phyloP scores from a whole-genome alignment of 2,329 filamentous ascomycete genomes.

The Botrytis elliptica region DNA sequence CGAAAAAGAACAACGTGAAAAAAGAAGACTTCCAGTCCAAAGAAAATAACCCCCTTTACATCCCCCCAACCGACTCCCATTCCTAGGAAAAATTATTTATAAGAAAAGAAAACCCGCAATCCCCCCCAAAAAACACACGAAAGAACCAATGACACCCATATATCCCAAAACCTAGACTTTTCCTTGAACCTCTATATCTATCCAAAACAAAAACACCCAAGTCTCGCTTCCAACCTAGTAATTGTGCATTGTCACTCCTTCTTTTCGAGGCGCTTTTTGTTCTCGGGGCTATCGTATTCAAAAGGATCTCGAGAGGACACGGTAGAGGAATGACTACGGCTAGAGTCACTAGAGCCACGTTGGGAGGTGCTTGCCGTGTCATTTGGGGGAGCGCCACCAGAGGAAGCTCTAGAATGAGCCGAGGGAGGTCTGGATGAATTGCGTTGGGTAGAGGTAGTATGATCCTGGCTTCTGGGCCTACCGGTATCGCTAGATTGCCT shows the following conservation, averaged over 20 bases:
- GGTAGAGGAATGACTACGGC: fast-evolving
- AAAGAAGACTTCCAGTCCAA: neutral
- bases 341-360: neutral
- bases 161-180: neutral
- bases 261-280: fast-evolving
- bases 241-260: neutral
- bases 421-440: neutral
- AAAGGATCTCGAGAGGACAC: neutral
- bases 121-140: neutral
- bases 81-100: neutral
- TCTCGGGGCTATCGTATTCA: fast-evolving
- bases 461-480: neutral
- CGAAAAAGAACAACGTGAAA: neutral
- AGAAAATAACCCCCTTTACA: neutral
- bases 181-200: neutral
- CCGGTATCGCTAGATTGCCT: neutral
- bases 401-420: neutral
- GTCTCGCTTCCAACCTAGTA: neutral
- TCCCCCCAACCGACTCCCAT: neutral
- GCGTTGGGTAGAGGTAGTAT: neutral
- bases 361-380: neutral
- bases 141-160: neutral
- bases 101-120: neutral
- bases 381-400: neutral
- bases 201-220: neutral